Base-by-base conservation (phyloP, 1,284 basidiomycete genomes). In the Rhizoctonia solani region DNA sequence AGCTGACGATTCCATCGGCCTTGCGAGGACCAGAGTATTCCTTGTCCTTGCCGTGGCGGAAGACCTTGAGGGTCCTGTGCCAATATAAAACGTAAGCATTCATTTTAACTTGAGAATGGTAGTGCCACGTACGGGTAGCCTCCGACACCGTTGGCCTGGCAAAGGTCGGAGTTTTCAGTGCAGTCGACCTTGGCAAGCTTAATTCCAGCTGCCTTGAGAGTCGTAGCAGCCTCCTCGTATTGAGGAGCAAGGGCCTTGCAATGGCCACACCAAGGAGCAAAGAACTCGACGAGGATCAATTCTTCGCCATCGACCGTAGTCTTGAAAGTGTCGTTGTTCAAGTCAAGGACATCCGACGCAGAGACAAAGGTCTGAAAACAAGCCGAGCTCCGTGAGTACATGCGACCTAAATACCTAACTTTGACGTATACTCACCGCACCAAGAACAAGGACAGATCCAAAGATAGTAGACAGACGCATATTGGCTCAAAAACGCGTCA, bases 151-250 rank as follows among this genome's bases (percentile, higher is more conserved):
- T 95, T 88, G 67, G 84, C 75, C 75, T 90, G 87, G 80, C 95
- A 98, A 50, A 97, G 83, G 67, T 94, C 91, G 23, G 88, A 85
- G 74, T 95, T 81, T 71, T 92, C 91, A 55, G 95, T 94, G 79
- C 94, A 98, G 81, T 97, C 94, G 69, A 95, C 93, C 79, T 99
- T 98, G 72, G 95, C 95, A 66, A 99, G 81, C 79, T 92, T 92
- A 81, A 99, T 94, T 76, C 87, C 89, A 71, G 89, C 89, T 6
- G 9, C 42, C 80, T 96, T 95, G 76, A 99, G 87, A 55, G 87
- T 82, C 19, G 93, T 96, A 2, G 97, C 95, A 14, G 97, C 96
- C 78, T 94, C 92, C 79, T 98, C 95, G 76, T 98, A 99, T 74
- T 99, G 87, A 69, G 92, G 93, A 27, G 92, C 93, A 55, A 95